Percentiles rank a stretch among this genome's conserved stretches.
Conservation (phyloP, 805 yeast genomes). For the Starmera amethionina region DNA sequence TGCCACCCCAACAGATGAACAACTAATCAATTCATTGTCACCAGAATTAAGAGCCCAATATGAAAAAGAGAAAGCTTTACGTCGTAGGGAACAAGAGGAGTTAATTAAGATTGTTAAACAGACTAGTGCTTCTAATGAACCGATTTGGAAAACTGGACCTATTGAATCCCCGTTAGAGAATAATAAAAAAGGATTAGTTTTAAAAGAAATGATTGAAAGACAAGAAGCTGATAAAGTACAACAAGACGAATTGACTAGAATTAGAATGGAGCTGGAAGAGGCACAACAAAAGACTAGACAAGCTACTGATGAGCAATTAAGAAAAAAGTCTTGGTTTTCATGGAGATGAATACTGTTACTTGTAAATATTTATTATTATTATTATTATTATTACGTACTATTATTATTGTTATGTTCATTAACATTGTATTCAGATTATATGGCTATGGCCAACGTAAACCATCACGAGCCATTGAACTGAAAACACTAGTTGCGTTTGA, state of each 20-base stretch:
- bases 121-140: conserved; percentile 62
- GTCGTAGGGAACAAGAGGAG: conserved; percentile 61
- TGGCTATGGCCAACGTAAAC: too few relatives aligned
- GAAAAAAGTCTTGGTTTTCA: conserved; percentile 23
- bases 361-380: too few relatives aligned
- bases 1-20: conserved; percentile 80
- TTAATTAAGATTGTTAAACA: conserved; percentile 55
- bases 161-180: conserved; percentile 59
- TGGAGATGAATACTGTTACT: conserved; percentile 14
- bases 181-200: conserved; percentile 20
- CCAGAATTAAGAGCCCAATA: conserved; percentile 79
- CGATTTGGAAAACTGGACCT: conserved; percentile 75
- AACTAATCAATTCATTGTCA: conserved; percentile 60
- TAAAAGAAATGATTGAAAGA: conserved; percentile 37
- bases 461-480: conserved; percentile 40
- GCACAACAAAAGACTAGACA: conserved; percentile 19
- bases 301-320: conserved; percentile 22
- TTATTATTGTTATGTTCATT: too few relatives aligned
- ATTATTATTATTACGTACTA: too few relatives aligned
- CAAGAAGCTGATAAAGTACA: conserved; percentile 33
- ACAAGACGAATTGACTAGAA: conserved; percentile 30
- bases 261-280: conserved; percentile 28
- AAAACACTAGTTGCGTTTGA: conserved; percentile 75
- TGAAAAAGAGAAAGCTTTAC: conserved; percentile 49
- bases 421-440: too few relatives aligned